Evolutionary conservation across 2,329 filamentous ascomycete species (phyloP).

Genomic region (Exophiala spinifera): DNA sequence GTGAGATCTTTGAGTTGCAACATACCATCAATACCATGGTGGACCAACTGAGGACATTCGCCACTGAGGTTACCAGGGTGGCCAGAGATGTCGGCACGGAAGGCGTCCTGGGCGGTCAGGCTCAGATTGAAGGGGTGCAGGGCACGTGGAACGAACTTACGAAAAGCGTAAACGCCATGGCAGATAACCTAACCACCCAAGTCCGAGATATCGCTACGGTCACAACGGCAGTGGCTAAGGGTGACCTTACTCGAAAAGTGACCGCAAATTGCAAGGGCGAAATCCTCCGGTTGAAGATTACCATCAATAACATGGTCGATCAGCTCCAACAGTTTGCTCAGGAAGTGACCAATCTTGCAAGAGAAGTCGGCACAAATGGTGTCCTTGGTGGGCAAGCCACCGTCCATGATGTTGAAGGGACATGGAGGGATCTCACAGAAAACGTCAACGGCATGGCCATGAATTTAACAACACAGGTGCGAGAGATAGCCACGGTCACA

Average conservation of each 20-base stretch:
- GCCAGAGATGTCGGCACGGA: constrained; percentile 81
- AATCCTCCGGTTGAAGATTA: constrained; percentile 92
- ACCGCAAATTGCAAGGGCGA: constrained; percentile 89
- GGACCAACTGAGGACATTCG: constrained; percentile 78
- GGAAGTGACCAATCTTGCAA: constrained; percentile 93
- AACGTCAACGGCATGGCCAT: constrained; percentile 98
- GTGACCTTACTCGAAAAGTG: constrained; percentile 94
- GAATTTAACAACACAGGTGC: constrained; percentile 95
- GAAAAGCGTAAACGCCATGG: constrained; percentile 84
- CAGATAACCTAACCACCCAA: constrained; percentile 80
- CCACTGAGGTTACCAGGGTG: constrained; percentile 77
- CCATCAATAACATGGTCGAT: constrained; percentile 99
- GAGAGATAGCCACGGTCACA: constrained; percentile 95
- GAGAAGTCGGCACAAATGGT: constrained; percentile 94
- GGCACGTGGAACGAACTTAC: constrained; percentile 88
- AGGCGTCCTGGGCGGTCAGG: constrained; percentile 77
- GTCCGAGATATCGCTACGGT: constrained; percentile 90
- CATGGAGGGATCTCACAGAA: constrained; percentile 92
- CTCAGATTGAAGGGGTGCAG: constrained; percentile 77
- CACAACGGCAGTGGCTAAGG: constrained; percentile 68
- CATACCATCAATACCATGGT: constrained; percentile 90
- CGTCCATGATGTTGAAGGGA: constrained; percentile 93
- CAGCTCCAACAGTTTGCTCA: constrained; percentile 94
- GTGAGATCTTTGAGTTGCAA: constrained; percentile 78
- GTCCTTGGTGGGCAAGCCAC: constrained; percentile 91